Evolutionary conservation across 2,329 filamentous ascomycete genomes (phyloP), one percentile per base, ranked within the genome.

Genomic region (Calycina marina): DNA sequence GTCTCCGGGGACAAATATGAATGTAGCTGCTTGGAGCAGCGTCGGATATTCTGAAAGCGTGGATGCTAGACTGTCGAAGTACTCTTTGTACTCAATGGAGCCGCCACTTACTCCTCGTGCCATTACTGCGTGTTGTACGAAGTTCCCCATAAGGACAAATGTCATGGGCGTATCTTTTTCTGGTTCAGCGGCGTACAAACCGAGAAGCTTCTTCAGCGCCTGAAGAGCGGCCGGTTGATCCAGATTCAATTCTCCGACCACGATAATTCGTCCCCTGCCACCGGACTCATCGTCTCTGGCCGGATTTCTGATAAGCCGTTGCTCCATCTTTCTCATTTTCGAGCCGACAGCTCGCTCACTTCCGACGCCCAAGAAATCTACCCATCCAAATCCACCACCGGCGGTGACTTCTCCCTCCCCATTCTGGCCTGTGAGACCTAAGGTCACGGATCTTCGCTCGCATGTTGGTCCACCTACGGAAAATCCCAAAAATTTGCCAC

Each of bases 41-140:
- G 69, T 65, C 3, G 84, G 83, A 49, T 84, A 96, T 44, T 96
- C 85, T 5, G 81, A 67, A 4, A 98, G 66, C 1, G 83, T 68
- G 2, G 77, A 74, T 3, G 90, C 88, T 9, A 98, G 68, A 6
- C 76, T 72, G 57, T 98, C 85, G 54, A 96, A 94, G 52, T 81
- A 78, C 57, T 96, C 90, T 60, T 96, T 96, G 61, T 93, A 96
- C 57, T 93, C 85, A 45, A 96, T 86, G 55, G 82, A 88, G 22
- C 83, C 82, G 14, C 78, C 76, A 26, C 69, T 77, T 22, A 73
- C 77, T 32, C 80, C 77, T 16, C 70, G 63, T 5, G 72, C 69
- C 60, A 78, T 73, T 41, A 77, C 67, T 17, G 73, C 69, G 32
- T 76, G 62, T 34, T 65, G 62, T 12, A 69, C 67, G 46, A 98